Evolutionary conservation across 2,329 filamentous ascomycete genomes (phyloP), one percentile per base, ranked within the genome.

Genomic region (Epichloe amarillans): DNA sequence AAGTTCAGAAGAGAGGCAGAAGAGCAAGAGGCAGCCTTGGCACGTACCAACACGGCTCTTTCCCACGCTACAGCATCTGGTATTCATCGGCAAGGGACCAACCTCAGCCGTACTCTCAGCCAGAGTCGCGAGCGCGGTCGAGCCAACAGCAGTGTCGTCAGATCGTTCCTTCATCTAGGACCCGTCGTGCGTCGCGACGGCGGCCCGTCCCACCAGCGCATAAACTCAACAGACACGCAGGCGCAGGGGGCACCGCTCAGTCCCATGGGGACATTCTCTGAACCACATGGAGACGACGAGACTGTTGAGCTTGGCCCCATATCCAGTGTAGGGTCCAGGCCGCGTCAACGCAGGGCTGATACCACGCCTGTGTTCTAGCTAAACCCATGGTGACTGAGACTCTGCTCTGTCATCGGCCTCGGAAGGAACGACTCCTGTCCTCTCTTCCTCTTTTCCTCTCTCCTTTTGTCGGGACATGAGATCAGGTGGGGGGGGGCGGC

Each of bases 1-100:
- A 72, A 77, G 21, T 73, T 77, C 57, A 68, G 71, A 50, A 74
- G 71, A 52, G 77, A 80, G 59, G 71, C 70, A 3, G 72, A 73
- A 17, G 73, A 74, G 30, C 67, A 68, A 14, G 71, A 73, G 39
- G 65, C 66, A 2, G 61, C 61, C 3, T 58, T 69, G 12, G 60
- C 62, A n/a, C 64, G 66, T 15, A 64, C 67, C n/a, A 61, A 58
- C 42, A 72, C 69, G 11, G 60, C 54, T 7, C 51, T 60, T 1
- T 70, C 70, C 3, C 59, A 62, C 2, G 65, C 58, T 38, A 60
- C 60, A 5, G 49, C 61, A 3, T 58, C 62, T 8, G 65, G 62
- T 11, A 51, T 61, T 33, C 60, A 65, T 45, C 62, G 63, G 0
- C 58, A 58, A 14, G 58, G 60, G 6, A 63, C 58, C 26, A 59